These are phyloP conservation scores for Pyrenophora seminiperda DNA, from an alignment of 2,329 filamentous ascomycete species.

Conservation along the genomic window DNA sequence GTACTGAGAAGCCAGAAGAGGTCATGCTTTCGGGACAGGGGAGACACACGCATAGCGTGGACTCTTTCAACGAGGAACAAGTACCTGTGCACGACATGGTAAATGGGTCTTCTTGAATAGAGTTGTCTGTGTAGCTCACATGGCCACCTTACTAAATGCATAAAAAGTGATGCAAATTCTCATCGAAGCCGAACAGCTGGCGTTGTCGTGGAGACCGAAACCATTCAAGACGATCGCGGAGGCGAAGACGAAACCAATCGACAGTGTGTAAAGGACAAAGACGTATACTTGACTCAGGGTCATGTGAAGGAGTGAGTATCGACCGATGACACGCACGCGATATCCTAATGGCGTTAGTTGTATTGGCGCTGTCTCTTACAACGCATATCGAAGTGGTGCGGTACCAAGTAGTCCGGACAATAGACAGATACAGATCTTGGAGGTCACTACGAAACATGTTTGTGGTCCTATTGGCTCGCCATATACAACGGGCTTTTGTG, in stretches of 20 bases:
- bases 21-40: conserved; percentile 39
- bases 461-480: background rate
- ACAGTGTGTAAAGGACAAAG: conserved; percentile 42
- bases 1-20: conserved; percentile 45
- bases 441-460: background rate
- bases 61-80: conserved; percentile 51
- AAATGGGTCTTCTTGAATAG: background rate
- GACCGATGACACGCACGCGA: conserved; percentile 18
- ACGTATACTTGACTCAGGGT: conserved; percentile 38
- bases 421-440: conserved; percentile 5
- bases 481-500: background rate
- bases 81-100: conserved; percentile 32
- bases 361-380: background rate
- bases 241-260: conserved; percentile 43
- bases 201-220: conserved; percentile 31
- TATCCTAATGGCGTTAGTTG: conserved; percentile 21
- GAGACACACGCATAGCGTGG: conserved; percentile 46
- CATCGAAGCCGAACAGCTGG: conserved; percentile 43
- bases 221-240: conserved; percentile 43
- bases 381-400: background rate
- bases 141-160: conserved; percentile 20
- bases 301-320: conserved; percentile 1
- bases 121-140: conserved; percentile 10
- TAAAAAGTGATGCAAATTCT: conserved; percentile 47
- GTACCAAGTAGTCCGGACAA: conserved; percentile 7